Evolutionary conservation across 305 asterid species (phyloP).

Genomic region (Petunia hybrid): DNA sequence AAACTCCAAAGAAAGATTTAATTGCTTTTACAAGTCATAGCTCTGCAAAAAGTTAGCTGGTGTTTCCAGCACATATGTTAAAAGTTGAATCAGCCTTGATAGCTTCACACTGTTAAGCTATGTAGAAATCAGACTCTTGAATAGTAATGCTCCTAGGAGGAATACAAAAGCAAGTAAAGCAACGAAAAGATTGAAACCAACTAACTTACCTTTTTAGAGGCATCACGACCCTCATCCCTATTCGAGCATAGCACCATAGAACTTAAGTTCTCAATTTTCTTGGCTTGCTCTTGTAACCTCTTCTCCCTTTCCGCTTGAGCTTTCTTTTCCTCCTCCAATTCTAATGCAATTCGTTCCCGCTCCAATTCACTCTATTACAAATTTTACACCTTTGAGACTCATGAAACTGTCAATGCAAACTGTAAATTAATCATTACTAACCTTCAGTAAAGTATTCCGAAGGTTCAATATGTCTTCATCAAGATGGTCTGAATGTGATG

Average conservation of each 20-base stretch:
- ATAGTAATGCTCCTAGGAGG: conserved; percentile 22
- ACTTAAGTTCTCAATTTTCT: conserved; percentile 86
- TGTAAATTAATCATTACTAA: conserved; percentile 40
- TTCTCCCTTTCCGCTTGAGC: conserved; percentile 92
- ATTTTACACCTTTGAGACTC: conserved; percentile 34
- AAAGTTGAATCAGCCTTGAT: not conserved
- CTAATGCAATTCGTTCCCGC: conserved; percentile 94
- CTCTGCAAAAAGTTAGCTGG: not conserved
- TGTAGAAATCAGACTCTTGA: conserved; percentile 21
- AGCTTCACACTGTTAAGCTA: not conserved
- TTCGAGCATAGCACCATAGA: conserved; percentile 86
- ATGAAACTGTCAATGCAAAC: conserved; percentile 32
- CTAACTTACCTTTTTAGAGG: conserved; percentile 67
- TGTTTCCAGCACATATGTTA: not conserved
- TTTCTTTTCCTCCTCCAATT: conserved; percentile 95
- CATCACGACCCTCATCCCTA: conserved; percentile 65
- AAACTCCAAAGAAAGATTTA: not conserved
- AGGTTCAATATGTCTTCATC: conserved; percentile 86
- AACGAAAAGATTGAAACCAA: conserved; percentile 9
- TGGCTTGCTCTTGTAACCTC: conserved; percentile 90
- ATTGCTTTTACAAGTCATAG: not conserved
- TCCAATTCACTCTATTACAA: conserved; percentile 80
- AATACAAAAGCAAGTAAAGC: conserved; percentile 25
- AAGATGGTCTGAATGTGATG: conserved; percentile 82
- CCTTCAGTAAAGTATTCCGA: conserved; percentile 93